Base-by-base conservation (phyloP, 2,329 filamentous ascomycete genomes). In the Alternaria dauci region DNA sequence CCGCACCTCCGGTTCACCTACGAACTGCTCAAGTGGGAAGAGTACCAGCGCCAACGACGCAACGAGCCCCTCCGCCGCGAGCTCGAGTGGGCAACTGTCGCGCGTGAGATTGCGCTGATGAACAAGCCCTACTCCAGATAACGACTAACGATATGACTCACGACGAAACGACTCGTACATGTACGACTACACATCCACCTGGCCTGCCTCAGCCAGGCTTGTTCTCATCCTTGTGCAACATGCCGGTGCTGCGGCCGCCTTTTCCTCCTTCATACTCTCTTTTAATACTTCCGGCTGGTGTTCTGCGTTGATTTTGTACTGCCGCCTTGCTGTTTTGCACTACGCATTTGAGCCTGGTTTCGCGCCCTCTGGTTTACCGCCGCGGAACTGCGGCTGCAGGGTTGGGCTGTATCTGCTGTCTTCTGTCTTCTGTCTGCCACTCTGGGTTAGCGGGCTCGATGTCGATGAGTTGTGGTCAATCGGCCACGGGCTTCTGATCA, bases 11-110 rank as follows among this genome's bases (percentile, higher is more conserved):
- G 93, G 59, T 99, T 99, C 80, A 91, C 91, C 68, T 85, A 98
- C 74, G 95, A 99, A 80, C 86, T 99, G 30, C 84, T 99, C 52
- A 96, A 96, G 78, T 98, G 94, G 93, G 95, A 99, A 79, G 94
- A 97, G 78, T 79, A 86, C 32, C 87, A 94, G 62, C 87, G 86
- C 72, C 78, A 84, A 80, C 77, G 85, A 79, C 75, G 83, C 78
- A 78, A 83, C 75, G 71, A 82, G 75, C 75, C 81, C 47, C 72
- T 90, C 59, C 89, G 87, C 70, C 86, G 94, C 66, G 94, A 97
- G 72, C 83, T 98, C 30, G 95, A 98, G 80, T 99, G 95, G 95
- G 86, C 87, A 8, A 92, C 92, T 48, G 91, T 98, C 62, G 86
- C 93, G 7, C 86, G 93, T 67, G 94, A 98, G 79, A 94, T 99